phyloP scores from a whole-genome alignment of 208 protist genomes.

The Kentomonas sorsogonicus region DNA sequence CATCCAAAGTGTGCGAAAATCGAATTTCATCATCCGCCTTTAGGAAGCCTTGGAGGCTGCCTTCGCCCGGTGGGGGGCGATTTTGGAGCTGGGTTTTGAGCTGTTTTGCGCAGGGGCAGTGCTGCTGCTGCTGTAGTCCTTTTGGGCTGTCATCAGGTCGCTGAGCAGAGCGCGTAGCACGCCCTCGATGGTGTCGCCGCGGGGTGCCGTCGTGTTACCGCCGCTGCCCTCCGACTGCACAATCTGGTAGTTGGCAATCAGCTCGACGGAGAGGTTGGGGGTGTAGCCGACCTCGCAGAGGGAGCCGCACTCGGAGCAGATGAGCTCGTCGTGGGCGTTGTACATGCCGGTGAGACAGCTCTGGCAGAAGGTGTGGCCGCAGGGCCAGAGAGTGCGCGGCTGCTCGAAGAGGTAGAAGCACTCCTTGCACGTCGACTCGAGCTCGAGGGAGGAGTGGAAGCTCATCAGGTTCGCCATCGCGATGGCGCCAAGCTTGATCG shows the following conservation, averaged over 20 bases:
- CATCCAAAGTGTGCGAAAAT: too few relatives aligned
- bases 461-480: constrained; percentile 74
- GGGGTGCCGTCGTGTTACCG: constrained; percentile 6
- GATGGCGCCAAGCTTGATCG: constrained; percentile 54
- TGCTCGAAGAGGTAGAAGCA: constrained; percentile 83
- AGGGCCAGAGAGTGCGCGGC: constrained; percentile 82
- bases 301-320: constrained; percentile 83
- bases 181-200: constrained; percentile 11
- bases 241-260: constrained; percentile 76
- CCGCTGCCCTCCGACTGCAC: not conserved
- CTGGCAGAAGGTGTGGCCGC: constrained; percentile 86
- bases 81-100: too few relatives aligned
- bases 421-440: constrained; percentile 84
- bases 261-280: constrained; percentile 69
- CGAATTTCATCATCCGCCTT: too few relatives aligned
- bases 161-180: constrained; percentile 58
- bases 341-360: constrained; percentile 72
- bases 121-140: too few relatives aligned
- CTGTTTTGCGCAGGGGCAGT: too few relatives aligned
- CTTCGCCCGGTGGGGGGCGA: too few relatives aligned
- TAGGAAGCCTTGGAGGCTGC: too few relatives aligned
- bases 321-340: constrained; percentile 64
- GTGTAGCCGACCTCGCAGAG: constrained; percentile 80
- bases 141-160: constrained; percentile 53
- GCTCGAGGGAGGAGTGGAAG: constrained; percentile 79